phyloP scores from a whole-genome alignment of 2,329 filamentous ascomycete genomes.

The Sporothrix luriei region DNA sequence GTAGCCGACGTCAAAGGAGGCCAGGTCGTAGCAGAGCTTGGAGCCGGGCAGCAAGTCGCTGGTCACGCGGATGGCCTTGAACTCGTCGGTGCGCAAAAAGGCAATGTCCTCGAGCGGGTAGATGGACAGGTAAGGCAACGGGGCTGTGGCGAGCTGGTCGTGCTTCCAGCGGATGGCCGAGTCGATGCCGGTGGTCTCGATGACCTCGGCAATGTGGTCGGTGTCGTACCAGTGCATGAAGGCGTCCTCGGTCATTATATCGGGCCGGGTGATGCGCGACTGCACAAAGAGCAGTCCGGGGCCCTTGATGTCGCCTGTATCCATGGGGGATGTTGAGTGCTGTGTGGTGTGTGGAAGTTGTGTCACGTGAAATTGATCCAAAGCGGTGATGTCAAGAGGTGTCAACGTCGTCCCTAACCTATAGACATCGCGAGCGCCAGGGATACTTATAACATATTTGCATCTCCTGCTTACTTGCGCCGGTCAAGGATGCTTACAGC shows the following conservation, averaged over 20 bases:
- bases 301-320: conserved; percentile 24
- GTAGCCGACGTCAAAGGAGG: conserved; percentile 37
- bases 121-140: conserved; percentile 44
- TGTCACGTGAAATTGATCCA: neutral
- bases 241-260: conserved; percentile 41
- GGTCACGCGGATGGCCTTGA: conserved; percentile 42
- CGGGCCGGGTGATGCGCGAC: conserved; percentile 39
- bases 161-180: conserved; percentile 43
- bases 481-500: neutral
- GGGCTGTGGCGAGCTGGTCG: conserved; percentile 33
- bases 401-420: neutral
- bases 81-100: conserved; percentile 43
- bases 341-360: neutral
- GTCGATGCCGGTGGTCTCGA: conserved; percentile 42
- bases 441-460: neutral
- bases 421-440: neutral
- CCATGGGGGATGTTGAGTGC: conserved; percentile 19
- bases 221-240: conserved; percentile 47
- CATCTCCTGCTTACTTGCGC: neutral
- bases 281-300: conserved; percentile 42
- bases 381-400: neutral
- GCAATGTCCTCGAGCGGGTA: conserved; percentile 45
- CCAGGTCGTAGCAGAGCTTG: conserved; percentile 37
- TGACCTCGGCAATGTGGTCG: conserved; percentile 46
- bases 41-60: conserved; percentile 40